phyloP scores from a whole-genome alignment of 805 yeast species.

The Tetrapisispora pingtungensis region DNA sequence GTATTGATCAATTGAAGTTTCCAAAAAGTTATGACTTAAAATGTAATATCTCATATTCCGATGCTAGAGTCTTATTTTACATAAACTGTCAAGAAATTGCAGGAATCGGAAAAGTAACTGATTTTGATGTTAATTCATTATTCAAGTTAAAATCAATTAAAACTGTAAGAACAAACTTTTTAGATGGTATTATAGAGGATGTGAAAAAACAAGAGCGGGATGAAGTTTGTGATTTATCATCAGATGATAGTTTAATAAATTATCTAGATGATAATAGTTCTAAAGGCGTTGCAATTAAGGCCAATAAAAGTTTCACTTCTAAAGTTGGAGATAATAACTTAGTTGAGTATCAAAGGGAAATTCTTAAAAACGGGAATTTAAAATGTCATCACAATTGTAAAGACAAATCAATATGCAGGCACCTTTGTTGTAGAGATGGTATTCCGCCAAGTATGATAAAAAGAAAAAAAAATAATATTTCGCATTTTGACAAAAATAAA shows the following conservation, averaged over 20 bases:
- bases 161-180: neutral
- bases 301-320: too few relatives aligned
- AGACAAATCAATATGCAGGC: conserved; percentile 33
- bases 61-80: conserved; percentile 22
- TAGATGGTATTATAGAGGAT: neutral
- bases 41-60: conserved; percentile 11
- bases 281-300: too few relatives aligned
- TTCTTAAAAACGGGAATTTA: conserved; percentile 23
- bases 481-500: neutral
- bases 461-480: neutral
- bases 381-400: conserved; percentile 38
- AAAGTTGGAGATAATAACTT: neutral
- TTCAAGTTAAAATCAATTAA: neutral
- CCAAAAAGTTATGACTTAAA: conserved; percentile 24
- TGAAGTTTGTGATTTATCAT: conserved; percentile 12
- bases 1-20: conserved; percentile 16
- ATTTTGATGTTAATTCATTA: conserved; percentile 5
- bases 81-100: conserved; percentile 34
- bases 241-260: conserved; percentile 25
- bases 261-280: conserved; percentile 11
- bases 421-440: conserved; percentile 41
- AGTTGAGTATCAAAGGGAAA: neutral
- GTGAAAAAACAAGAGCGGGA: neutral
- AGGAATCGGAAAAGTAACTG: conserved; percentile 16
- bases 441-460: conserved; percentile 16